phyloP scores from a whole-genome alignment of 305 asterid species.

The Fraxinus sp. region DNA sequence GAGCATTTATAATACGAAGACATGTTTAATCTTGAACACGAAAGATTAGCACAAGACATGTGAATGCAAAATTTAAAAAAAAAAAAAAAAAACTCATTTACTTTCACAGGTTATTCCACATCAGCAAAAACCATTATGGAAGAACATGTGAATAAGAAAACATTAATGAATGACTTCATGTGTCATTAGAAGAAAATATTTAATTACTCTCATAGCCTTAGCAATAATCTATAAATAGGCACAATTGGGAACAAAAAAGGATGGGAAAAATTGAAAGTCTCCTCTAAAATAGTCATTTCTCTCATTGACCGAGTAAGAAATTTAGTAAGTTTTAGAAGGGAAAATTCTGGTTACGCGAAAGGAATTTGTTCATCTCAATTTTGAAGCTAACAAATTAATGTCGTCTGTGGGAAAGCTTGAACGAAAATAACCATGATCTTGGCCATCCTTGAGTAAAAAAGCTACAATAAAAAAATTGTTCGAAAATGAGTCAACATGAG shows the following conservation, averaged over 20 bases:
- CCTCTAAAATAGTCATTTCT: background rate
- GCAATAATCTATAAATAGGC: too few relatives aligned
- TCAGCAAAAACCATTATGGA: background rate
- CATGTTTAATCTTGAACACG: background rate
- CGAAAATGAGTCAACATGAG: background rate
- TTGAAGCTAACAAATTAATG: background rate
- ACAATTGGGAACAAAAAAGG: too few relatives aligned
- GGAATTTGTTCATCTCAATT: background rate
- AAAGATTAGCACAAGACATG: background rate
- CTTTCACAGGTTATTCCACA: background rate
- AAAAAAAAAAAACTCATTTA: background rate
- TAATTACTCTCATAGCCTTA: too few relatives aligned
- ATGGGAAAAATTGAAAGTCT: background rate
- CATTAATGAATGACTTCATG: too few relatives aligned
- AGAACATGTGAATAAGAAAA: background rate
- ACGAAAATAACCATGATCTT: background rate
- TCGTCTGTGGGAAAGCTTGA: background rate
- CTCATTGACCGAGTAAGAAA: background rate
- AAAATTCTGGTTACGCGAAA: background rate
- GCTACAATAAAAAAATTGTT: background rate
- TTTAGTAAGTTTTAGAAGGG: background rate
- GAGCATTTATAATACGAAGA: background rate
- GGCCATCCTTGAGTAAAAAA: background rate
- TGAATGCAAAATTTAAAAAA: background rate
- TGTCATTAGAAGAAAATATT: too few relatives aligned